Evolutionary conservation across 352 stramenopile species (phyloP), one percentile per base, ranked within the genome.

Genomic region (Phytopythium delawarense): DNA sequence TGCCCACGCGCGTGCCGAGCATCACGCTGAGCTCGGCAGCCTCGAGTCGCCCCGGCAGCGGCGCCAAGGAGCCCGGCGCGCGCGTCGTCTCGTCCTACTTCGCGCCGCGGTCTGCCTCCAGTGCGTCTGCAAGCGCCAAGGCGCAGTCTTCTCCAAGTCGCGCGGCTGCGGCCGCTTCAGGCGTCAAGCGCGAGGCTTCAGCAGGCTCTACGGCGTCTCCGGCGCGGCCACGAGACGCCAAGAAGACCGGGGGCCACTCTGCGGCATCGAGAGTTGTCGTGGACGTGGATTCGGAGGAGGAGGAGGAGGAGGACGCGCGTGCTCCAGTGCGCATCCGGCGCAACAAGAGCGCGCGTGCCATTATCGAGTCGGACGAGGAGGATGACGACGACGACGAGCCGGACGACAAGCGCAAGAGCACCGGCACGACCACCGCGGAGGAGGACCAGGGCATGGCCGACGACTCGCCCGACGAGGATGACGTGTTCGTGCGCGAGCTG

Each of bases 281-380:
- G 20, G 52, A 63, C 3, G 71, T 70, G n/a, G 79, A 71, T 57
- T 72, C 67, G 18, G 64, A 70, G 13, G 67, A 74, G n/a, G 70
- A 70, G n/a, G 70, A 70, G 12, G 76, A 89, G 6, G 75, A 87
- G 9, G 77, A 85, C 9, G 61, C 73, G 16, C 42, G 75, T 39
- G 66, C 65, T n/a, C 74, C 76, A 7, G 63, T 53, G 1, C 63
- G 54, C 9, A 77, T 77, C 35, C 66, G 75, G 16, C 70, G 72
- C 20, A 64, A 59, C 12, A 88, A 88, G 67, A 78, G 81, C 50
- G 67, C 78, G 15, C 69, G 81, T 6, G 78, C 73, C 2, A 91
- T 91, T 65, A 67, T 88, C 21, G 81, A 91, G 45, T 91, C 81
- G 8, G 81, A 91, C 13, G 81, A 75, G 2, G 75, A 83, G 16